Conservation (phyloP, 345 rosid species). For the Psidium guajava region DNA sequence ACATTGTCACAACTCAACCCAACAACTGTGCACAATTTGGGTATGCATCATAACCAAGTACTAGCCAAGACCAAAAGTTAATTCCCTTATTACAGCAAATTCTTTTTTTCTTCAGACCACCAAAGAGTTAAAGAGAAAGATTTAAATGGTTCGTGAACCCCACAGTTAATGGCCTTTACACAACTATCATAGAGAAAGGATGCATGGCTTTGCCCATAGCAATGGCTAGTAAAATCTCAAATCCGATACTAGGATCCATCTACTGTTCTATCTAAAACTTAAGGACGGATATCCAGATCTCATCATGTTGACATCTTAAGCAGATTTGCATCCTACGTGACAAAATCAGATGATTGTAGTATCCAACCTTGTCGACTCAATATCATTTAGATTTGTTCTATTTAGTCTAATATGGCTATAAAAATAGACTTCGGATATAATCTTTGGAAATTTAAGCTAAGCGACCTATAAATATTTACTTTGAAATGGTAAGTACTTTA, state of each 20-base stretch:
- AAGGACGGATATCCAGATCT: background rate
- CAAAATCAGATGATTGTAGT: background rate
- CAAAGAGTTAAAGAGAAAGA: background rate
- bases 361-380: background rate
- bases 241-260: background rate
- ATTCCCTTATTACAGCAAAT: background rate
- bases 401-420: background rate
- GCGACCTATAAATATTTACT: background rate
- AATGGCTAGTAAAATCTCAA: background rate
- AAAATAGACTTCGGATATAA: background rate
- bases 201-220: background rate
- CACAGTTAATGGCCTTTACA: background rate
- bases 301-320: background rate
- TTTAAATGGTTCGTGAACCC: background rate
- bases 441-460: background rate
- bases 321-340: background rate
- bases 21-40: background rate
- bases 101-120: background rate
- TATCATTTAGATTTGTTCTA: background rate
- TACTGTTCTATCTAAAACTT: background rate
- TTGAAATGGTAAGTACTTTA: background rate
- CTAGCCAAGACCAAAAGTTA: background rate
- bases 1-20: background rate
- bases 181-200: background rate
- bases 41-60: background rate